A percentile compares a stretch with the other conserved stretches of the same genome.
Conservation (phyloP, 2,329 filamentous ascomycete species). For the Trichophyton simii region DNA sequence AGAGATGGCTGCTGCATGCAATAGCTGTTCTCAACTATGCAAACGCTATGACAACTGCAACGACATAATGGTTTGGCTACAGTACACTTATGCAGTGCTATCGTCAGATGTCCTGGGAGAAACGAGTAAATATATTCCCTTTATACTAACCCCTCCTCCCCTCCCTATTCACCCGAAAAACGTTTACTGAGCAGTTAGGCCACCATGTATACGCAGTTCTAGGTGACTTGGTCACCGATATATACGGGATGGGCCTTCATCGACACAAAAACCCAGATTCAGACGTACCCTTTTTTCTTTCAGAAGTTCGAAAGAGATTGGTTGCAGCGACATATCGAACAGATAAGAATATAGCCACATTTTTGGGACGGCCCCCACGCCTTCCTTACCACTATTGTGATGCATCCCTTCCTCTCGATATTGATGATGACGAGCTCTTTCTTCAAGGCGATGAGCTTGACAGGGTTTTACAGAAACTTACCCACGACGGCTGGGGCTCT, state of each 20-base stretch:
- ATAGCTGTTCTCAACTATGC: constrained; percentile 14
- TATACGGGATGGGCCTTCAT: constrained; percentile 13
- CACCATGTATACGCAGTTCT: constrained; percentile 13
- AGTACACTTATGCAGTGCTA: constrained; percentile 12
- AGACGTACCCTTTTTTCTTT: constrained; percentile 19
- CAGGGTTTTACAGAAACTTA: constrained; percentile 11
- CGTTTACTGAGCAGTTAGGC: constrained; percentile 10
- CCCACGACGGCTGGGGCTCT: constrained; percentile 16
- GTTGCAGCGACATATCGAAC: constrained; percentile 18
- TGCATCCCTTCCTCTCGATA: constrained; percentile 18
- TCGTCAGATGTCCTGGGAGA: constrained; percentile 13
- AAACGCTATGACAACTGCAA: constrained; percentile 10
- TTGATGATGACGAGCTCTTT: constrained; percentile 19
- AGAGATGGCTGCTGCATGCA: constrained; percentile 16
- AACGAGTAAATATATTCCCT: constrained; percentile 9
- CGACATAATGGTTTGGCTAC: constrained; percentile 15
- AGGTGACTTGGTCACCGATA: constrained; percentile 14
- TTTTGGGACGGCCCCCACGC: constrained; percentile 21
- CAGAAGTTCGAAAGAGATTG: constrained; percentile 17
- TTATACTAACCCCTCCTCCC: background rate
- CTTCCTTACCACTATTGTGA: constrained; percentile 22
- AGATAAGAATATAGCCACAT: constrained; percentile 22
- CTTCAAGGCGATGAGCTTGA: constrained; percentile 8
- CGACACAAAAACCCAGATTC: constrained; percentile 8
- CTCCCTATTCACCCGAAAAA: background rate